Percentiles rank a stretch among this genome's conserved stretches.
phyloP scores from a whole-genome alignment of 805 yeast species.

The Lipomyces mesembrius region DNA sequence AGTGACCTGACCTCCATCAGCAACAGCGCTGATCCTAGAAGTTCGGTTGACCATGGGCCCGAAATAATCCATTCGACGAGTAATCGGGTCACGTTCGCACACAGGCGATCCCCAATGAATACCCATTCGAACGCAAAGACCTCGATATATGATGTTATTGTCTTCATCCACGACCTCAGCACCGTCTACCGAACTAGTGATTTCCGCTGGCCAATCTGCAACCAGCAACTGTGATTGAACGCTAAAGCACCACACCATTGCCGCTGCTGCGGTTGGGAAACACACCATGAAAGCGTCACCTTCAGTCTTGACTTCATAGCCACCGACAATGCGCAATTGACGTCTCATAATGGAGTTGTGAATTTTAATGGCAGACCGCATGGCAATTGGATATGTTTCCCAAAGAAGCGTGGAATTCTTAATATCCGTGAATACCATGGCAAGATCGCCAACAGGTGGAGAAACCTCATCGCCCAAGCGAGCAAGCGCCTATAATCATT shows the following conservation, averaged over 20 bases:
- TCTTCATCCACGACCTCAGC: conserved; percentile 70
- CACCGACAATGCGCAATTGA: conserved; percentile 88
- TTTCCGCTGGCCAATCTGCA: conserved; percentile 96
- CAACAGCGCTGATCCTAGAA: conserved; percentile 88
- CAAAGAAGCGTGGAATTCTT: conserved; percentile 90
- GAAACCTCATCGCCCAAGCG: conserved; percentile 63
- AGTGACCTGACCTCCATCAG: conserved; percentile 98
- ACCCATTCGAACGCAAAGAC: conserved; percentile 96
- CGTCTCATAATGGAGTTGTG: conserved; percentile 95
- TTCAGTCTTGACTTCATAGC: conserved; percentile 98
- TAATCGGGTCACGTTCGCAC: conserved; percentile 90
- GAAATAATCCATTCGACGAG: conserved; percentile 96
- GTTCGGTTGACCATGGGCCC: conserved; percentile 99
- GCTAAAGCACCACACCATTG: conserved; percentile 90
- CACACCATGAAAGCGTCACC: conserved; percentile 99
- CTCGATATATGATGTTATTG: conserved; percentile 70
- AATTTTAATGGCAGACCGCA: conserved; percentile 94
- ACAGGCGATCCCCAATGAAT: conserved; percentile 98
- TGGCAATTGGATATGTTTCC: conserved; percentile 91
- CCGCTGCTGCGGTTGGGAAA: conserved; percentile 88
- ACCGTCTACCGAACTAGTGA: conserved; percentile 82
- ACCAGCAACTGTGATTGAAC: conserved; percentile 82
- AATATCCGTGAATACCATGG: conserved; percentile 96
- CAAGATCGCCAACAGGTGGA: conserved; percentile 93
- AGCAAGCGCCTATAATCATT: conserved; percentile 46